These are phyloP conservation scores for Mycosphaerella arachidis DNA, from an alignment of 2,329 filamentous ascomycete species.

Conservation along the genomic window DNA sequence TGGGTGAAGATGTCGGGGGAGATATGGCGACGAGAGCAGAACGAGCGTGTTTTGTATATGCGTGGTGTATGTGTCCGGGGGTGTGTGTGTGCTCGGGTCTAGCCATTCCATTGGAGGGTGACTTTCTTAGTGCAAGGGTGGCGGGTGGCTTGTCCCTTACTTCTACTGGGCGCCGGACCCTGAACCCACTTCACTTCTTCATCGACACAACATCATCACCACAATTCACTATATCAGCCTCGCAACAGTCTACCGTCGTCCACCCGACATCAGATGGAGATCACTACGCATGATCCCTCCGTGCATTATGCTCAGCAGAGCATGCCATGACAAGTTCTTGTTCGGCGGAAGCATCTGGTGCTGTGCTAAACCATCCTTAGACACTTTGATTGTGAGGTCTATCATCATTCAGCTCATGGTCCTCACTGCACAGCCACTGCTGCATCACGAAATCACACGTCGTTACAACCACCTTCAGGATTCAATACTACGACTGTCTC, in stretches of 20 bases:
- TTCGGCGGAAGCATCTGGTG: no score
- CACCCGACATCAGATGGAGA: no score
- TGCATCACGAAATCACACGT: not conserved
- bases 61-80: not conserved
- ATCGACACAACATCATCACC: not conserved
- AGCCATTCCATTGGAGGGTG: not conserved
- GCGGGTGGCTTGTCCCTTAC: not conserved
- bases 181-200: not conserved
- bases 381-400: no score
- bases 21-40: not conserved
- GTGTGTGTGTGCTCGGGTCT: not conserved
- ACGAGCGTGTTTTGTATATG: not conserved
- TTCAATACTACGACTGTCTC: not conserved
- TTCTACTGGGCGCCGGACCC: not conserved
- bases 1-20: slow-evolving; percentile 6
- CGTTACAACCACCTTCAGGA: not conserved
- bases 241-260: not conserved
- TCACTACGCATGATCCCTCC: no score
- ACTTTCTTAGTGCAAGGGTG: not conserved
- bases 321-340: no score
- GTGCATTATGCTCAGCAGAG: no score
- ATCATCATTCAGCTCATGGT: no score
- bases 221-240: not conserved
- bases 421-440: not conserved
- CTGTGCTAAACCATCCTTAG: no score